These are phyloP conservation scores for Colletotrichum australisinense DNA, from an alignment of 2,329 filamentous ascomycete genomes.

Conservation along the genomic window DNA sequence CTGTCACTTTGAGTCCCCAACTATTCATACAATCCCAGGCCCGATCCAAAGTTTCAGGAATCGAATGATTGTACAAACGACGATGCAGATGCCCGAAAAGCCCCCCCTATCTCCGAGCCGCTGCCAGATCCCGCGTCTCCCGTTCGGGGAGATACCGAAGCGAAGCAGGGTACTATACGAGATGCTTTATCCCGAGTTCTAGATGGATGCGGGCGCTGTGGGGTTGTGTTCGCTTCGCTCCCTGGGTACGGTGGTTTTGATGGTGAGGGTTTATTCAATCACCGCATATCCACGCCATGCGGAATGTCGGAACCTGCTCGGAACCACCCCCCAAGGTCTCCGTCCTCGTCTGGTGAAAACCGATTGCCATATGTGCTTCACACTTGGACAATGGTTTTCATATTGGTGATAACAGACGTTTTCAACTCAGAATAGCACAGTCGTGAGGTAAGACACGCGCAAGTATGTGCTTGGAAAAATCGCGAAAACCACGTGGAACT, in stretches of 20 bases:
- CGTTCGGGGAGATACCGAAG: background rate
- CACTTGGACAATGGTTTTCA: background rate
- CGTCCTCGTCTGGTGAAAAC: background rate
- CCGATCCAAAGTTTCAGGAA: background rate
- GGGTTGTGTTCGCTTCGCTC: background rate
- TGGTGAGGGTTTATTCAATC: background rate
- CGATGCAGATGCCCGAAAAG: background rate
- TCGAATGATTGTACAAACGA: background rate
- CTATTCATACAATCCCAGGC: background rate
- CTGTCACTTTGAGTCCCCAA: background rate
- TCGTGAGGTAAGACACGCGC: background rate
- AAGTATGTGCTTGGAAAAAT: background rate
- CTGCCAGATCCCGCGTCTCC: constrained; percentile 6
- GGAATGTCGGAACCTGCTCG: background rate
- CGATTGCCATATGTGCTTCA: background rate
- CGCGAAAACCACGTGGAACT: background rate
- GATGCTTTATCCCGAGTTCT: background rate
- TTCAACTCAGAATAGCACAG: background rate
- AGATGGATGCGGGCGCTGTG: background rate
- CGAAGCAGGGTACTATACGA: background rate
- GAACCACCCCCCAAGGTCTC: background rate
- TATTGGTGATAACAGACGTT: background rate
- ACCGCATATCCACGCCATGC: background rate
- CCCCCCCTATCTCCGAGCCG: background rate
- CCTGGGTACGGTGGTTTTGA: background rate